Base-by-base conservation (phyloP, 495 filamentous ascomycete species). In the Aspergillus heteromorphus region DNA sequence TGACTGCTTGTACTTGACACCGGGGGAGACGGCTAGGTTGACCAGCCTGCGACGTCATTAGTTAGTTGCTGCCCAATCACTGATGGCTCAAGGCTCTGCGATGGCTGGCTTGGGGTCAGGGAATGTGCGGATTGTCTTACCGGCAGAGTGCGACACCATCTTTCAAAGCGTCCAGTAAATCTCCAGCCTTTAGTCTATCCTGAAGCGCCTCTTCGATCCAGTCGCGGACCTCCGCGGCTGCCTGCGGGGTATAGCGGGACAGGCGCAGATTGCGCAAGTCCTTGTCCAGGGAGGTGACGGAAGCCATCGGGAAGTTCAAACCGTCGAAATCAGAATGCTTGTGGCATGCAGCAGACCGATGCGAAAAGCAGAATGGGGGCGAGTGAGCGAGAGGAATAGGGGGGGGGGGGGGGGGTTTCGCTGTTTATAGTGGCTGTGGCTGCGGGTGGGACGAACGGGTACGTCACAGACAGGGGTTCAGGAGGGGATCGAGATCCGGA, bases 191-290 rank as follows among this genome's bases (percentile, higher is more conserved):
- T 19, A 97, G 76, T 34, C 77, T 79, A 61, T 88, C 84, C 49
- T 84, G 86, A n/a, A 96, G 71, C 11, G 87, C 77, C 31, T 84
- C 82, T 67, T 96, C 89, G 57, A 99, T 92, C 90, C 93, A 99
- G 58, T 81, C 73, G 48, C 83, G 81, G 7, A 86, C 87, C 73
- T 96, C 91, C 51, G 90, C 87, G 43, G 91, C 91, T 48, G 92
- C 93, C 62, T 87, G 83, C 20, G 92, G 89, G 19, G 93, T 97
- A 77, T 97, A 97, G 73, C 92, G 91, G 36, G 88, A 88, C 64
- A 96, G 73, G 69, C 95, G 92, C 75, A 96, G 67, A 67, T 86
- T 92, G 75, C 87, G 88, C 83, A 99, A 79, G 78, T 99, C 95
- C 69, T 91, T 91, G 66, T 99, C 95, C 30, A 99, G 74, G 53